Evolutionary conservation across 345 rosid species (phyloP), one percentile per base, ranked within the genome.

Genomic region (Boechera divaricarpa): DNA sequence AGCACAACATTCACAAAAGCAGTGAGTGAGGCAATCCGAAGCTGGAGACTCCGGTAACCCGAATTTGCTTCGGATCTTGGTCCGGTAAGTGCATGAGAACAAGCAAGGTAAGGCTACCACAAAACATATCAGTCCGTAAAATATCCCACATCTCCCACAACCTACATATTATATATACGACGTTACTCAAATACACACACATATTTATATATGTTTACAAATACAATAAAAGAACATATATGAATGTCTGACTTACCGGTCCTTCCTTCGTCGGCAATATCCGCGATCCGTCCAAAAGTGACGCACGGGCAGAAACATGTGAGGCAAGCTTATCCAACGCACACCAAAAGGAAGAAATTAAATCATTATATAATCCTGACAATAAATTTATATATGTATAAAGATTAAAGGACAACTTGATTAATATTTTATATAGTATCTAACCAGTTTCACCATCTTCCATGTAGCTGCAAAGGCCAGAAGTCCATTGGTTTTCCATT

Each of bases 1-100:
- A 58, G 97, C 92, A 69, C 97, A 89, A 16, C 72, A 74, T 56
- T 89, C 97, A 78, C 69, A 91, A 18, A 89, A 72, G 55, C 63
- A 82, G 71, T 91, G 94, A 33, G 84, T 82, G 75, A 85, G 13
- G 82, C 94, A 89, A 58, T 89, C 92, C 0, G 94, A 86, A 9
- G 85, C 87, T 10, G 94, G 92, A 33, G 86, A 69, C 78, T 89
- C 92, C 5, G 82, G 76, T 32, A 91, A 72, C 11, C 89, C 91
- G 18, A 82, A 89, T 78, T 74, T 89, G 80, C 28, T 70, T 74
- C 94, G 83, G 28, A 88, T 84, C 84, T 88, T 89, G 4, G 90
- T 77, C 5, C 94, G 83, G 70, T 85, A 89, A 0, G 85, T 69
- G 81, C 94, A 89, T 49, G 97, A 91, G 51, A 82, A 28, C 72